phyloP scores from a whole-genome alignment of 148 eudicot genomes.

The Suaeda aralocaspica region DNA sequence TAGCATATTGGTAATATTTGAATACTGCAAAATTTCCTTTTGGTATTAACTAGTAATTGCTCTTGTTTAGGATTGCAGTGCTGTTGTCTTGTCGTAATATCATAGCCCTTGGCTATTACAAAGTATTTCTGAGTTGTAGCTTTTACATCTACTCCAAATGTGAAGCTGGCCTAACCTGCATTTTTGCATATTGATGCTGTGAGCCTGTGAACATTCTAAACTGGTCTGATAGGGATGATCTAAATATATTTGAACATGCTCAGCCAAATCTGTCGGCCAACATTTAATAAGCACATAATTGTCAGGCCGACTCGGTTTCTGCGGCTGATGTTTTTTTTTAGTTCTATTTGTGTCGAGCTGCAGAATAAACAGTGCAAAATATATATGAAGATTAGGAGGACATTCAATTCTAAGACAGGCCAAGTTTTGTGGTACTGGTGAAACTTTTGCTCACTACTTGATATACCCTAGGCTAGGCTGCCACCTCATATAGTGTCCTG shows the following conservation, averaged over 20 bases:
- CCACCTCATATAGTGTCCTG: not conserved
- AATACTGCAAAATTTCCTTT: not conserved
- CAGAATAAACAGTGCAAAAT: not conserved
- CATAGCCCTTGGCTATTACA: not conserved
- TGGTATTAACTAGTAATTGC: not conserved
- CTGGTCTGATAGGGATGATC: not conserved
- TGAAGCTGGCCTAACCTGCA: not conserved
- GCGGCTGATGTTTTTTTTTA: not conserved
- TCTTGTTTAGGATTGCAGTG: no score
- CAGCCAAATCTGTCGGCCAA: not conserved
- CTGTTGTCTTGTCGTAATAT: no score
- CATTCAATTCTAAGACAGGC: not conserved
- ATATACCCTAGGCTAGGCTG: not conserved
- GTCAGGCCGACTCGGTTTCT: not conserved
- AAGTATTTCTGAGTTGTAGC: not conserved
- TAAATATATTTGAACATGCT: not conserved
- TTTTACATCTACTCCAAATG: not conserved
- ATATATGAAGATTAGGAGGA: not conserved
- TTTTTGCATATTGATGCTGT: not conserved
- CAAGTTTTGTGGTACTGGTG: not conserved
- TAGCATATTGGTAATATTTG: conserved; percentile 75
- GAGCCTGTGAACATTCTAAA: not conserved
- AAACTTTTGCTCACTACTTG: not conserved
- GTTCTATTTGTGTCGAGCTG: not conserved
- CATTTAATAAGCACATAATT: not conserved